phyloP scores from a whole-genome alignment of 2,329 filamentous ascomycete species.

The Geosmithia flava region DNA sequence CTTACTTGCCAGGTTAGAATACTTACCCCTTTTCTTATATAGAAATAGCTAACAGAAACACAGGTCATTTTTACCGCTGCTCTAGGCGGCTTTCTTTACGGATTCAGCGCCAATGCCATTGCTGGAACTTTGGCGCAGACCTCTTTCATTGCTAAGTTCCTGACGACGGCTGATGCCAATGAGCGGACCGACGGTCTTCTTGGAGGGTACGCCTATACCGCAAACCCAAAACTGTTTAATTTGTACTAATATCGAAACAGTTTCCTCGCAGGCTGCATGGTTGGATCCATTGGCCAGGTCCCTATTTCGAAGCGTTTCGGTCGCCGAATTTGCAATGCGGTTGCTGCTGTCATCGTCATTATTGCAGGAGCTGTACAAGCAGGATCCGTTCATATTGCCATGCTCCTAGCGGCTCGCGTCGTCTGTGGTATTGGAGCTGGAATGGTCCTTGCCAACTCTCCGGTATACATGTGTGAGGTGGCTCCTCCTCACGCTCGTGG shows the following conservation, averaged over 20 bases:
- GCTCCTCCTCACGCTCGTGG: conserved; percentile 21
- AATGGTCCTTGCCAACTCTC: conserved; percentile 21
- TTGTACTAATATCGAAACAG: background rate
- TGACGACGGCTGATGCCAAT: conserved; percentile 3
- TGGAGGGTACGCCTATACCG: background rate
- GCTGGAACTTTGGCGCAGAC: conserved; percentile 7
- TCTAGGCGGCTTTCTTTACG: conserved; percentile 5
- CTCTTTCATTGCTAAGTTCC: conserved; percentile 7
- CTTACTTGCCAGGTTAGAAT: background rate
- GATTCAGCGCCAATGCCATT: conserved; percentile 8
- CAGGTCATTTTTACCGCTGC: conserved; percentile 7
- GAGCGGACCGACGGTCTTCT: background rate
- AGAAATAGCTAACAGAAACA: background rate
- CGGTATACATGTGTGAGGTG: conserved; percentile 22
- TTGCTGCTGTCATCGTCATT: conserved; percentile 5
- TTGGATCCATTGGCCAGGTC: conserved; percentile 6
- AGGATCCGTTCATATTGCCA: conserved; percentile 4
- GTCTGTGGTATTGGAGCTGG: conserved; percentile 17
- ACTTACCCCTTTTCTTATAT: background rate
- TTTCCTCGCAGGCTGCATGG: conserved; percentile 6
- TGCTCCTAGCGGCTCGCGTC: conserved; percentile 5
- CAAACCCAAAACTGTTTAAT: background rate
- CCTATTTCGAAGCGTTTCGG: conserved; percentile 6
- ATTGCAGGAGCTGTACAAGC: conserved; percentile 5
- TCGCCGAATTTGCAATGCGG: conserved; percentile 5